These are phyloP conservation scores for Colletotrichum sp. DNA, from an alignment of 2,329 filamentous ascomycete genomes.

Conservation along the genomic window DNA sequence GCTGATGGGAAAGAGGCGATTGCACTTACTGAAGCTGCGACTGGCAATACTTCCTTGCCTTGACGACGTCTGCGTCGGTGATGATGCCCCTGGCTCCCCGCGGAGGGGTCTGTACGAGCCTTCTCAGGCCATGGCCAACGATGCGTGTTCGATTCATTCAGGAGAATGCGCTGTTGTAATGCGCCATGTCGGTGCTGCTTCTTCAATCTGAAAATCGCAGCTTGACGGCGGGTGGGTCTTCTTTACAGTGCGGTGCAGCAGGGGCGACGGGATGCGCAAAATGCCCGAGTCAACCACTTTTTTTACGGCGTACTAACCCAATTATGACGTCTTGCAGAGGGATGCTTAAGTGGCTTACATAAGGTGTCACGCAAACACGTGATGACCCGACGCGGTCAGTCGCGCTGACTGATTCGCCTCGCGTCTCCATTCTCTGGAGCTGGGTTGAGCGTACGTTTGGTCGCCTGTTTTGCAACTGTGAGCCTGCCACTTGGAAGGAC, in stretches of 20 bases:
- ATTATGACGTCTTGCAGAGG: conserved; percentile 13
- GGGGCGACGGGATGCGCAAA: neutral
- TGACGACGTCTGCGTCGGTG: conserved; percentile 56
- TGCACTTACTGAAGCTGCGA: conserved; percentile 54
- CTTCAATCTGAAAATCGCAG: neutral
- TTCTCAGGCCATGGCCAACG: conserved; percentile 41
- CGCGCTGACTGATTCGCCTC: conserved; percentile 33
- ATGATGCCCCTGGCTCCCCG: conserved; percentile 36
- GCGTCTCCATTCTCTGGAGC: conserved; percentile 38
- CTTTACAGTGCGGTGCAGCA: neutral
- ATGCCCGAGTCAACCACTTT: neutral
- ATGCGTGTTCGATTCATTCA: conserved; percentile 45
- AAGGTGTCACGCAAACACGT: conserved; percentile 40
- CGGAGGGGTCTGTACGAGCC: conserved; percentile 31
- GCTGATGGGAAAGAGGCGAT: neutral
- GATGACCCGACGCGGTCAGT: conserved; percentile 40
- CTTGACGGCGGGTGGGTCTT: neutral
- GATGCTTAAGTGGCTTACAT: conserved; percentile 10
- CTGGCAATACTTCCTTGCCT: conserved; percentile 59
- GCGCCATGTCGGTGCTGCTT: conserved; percentile 15
- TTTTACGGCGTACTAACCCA: neutral
- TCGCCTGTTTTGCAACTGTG: neutral
- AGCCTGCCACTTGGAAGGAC: neutral
- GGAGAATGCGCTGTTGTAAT: conserved; percentile 20
- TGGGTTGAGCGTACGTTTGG: neutral